Percentiles rank a stretch among this genome's conserved stretches.
phyloP scores from a whole-genome alignment of 345 rosid species.

The Ceriops tagal region DNA sequence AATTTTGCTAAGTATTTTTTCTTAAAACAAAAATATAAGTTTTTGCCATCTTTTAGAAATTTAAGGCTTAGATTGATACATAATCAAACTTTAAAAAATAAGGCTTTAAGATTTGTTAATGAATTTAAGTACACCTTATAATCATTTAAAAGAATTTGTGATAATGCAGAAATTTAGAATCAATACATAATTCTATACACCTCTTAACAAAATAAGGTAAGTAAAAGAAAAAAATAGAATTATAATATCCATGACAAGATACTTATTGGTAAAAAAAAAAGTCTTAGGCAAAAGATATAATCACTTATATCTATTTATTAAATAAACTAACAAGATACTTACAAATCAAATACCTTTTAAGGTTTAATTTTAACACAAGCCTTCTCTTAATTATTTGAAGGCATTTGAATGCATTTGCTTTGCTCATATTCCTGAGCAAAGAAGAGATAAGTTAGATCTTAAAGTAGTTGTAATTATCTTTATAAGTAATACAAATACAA shows the following conservation, averaged over 20 bases:
- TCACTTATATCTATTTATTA: background rate
- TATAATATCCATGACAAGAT: background rate
- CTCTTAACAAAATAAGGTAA: background rate
- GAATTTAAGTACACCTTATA: background rate
- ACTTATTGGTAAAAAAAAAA: background rate
- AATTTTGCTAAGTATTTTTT: too few relatives aligned
- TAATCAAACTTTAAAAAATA: too few relatives aligned
- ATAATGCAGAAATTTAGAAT: rapidly evolving
- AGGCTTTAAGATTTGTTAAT: background rate
- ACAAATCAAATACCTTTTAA: rapidly evolving
- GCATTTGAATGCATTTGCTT: background rate
- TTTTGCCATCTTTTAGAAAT: too few relatives aligned
- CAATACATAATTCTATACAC: background rate
- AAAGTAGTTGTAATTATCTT: rapidly evolving
- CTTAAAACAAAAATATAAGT: too few relatives aligned
- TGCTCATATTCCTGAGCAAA: background rate
- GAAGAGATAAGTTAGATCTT: background rate
- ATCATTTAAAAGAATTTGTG: too few relatives aligned
- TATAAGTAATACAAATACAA: background rate
- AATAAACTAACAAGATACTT: background rate
- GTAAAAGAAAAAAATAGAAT: background rate
- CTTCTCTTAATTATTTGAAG: background rate
- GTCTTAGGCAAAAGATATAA: background rate
- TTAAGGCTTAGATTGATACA: too few relatives aligned
- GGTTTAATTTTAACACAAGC: background rate